phyloP scores from a whole-genome alignment of 495 filamentous ascomycete species.

The Daldinia decipiens region DNA sequence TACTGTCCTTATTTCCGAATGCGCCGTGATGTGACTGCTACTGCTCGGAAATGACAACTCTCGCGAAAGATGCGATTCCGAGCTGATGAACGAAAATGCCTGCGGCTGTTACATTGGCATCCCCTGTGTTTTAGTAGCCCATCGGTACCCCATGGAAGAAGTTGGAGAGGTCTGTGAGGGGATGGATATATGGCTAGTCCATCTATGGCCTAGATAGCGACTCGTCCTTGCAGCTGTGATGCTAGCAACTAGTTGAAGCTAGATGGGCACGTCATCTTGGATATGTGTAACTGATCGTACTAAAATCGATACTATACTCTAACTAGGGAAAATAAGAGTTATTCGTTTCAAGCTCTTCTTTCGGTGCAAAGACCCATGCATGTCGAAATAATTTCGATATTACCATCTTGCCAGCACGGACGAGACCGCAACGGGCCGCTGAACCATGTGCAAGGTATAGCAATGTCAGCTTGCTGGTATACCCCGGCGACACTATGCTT shows the following conservation, averaged over 20 bases:
- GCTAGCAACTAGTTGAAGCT: constrained; percentile 1
- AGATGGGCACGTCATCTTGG: background rate
- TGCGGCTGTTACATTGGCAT: background rate
- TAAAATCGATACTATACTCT: background rate
- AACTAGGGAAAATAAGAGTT: background rate
- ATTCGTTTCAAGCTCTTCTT: background rate
- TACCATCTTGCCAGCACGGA: background rate
- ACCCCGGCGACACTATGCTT: background rate
- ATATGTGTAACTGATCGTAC: background rate
- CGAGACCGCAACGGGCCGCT: background rate
- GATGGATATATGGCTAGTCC: background rate
- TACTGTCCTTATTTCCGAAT: constrained; percentile 1
- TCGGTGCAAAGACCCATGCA: background rate
- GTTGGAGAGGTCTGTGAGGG: background rate
- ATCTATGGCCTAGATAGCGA: background rate
- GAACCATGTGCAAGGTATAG: background rate
- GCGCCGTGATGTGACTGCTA: constrained; percentile 3
- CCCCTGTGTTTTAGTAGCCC: background rate
- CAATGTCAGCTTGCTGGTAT: background rate
- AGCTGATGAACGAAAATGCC: background rate
- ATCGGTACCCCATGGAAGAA: background rate
- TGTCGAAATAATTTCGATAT: background rate
- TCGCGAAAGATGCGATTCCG: background rate
- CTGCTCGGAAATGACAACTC: background rate
- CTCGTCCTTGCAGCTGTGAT: background rate